These are phyloP conservation scores for Collariella sp. DNA, from an alignment of 495 filamentous ascomycete species.

Conservation along the genomic window DNA sequence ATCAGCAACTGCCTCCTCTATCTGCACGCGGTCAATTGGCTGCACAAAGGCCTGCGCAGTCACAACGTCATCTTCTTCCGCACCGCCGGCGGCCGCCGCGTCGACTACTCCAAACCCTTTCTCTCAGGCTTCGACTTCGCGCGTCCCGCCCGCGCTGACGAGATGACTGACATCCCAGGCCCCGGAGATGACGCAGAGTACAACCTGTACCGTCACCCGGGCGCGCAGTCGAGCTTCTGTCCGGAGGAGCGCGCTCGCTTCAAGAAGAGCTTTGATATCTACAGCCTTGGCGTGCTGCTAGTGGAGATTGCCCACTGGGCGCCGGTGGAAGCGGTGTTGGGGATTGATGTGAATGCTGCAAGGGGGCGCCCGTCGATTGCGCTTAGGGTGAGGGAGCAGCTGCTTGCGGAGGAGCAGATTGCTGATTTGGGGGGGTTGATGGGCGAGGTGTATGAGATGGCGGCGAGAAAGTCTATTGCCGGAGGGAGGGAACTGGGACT, in stretches of 20 bases:
- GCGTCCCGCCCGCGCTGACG: slow-evolving; percentile 41
- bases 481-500: slow-evolving; percentile 25
- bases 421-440: slow-evolving; percentile 27
- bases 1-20: slow-evolving; percentile 33
- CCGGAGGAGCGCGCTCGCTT: slow-evolving; percentile 29
- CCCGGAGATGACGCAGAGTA: slow-evolving; percentile 33
- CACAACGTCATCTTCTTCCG: slow-evolving; percentile 50
- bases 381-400: slow-evolving; percentile 20
- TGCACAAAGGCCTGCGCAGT: slow-evolving; percentile 52
- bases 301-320: slow-evolving; percentile 47
- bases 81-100: slow-evolving; percentile 12
- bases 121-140: slow-evolving; percentile 49
- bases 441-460: slow-evolving; percentile 28
- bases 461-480: slow-evolving; percentile 25
- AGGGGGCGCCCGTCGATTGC: slow-evolving; percentile 23
- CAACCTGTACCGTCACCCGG: slow-evolving; percentile 45
- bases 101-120: slow-evolving; percentile 33
- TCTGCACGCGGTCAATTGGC: slow-evolving; percentile 51
- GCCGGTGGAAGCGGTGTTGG: slow-evolving; percentile 40
- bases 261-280: slow-evolving; percentile 48
- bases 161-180: slow-evolving; percentile 43
- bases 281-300: slow-evolving; percentile 46
- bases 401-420: slow-evolving; percentile 22
- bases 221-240: slow-evolving; percentile 28
- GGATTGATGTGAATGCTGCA: slow-evolving; percentile 26